Evolutionary conservation across 2,329 filamentous ascomycete species (phyloP).

Genomic region (Parastagonospora avenae): DNA sequence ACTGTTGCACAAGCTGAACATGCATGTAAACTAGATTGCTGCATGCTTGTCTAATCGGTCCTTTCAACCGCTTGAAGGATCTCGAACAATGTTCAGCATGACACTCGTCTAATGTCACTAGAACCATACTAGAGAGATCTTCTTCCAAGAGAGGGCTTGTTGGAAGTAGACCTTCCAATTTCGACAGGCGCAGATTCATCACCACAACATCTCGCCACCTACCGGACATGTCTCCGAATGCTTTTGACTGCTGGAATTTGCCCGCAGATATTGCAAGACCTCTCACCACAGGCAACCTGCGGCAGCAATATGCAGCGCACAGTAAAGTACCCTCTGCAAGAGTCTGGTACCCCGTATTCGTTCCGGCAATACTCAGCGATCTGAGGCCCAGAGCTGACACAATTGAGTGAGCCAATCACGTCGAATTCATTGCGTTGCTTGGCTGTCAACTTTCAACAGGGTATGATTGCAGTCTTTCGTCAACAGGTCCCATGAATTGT

Average conservation of each 20-base stretch:
- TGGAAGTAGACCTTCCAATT: too few species aligned
- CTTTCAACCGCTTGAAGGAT: constrained; percentile 3
- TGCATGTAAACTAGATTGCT: constrained; percentile 8
- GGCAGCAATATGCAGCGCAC: constrained; percentile 29
- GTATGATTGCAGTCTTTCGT: constrained; percentile 1
- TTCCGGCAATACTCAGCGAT: constrained; percentile 5
- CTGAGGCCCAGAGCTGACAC: constrained; percentile 6
- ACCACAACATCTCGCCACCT: too few species aligned
- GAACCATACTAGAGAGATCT: too few species aligned
- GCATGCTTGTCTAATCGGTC: constrained; percentile 4
- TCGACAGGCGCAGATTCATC: too few species aligned
- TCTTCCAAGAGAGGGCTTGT: too few species aligned
- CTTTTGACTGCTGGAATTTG: too few species aligned
- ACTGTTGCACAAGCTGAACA: background rate
- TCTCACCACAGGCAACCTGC: constrained; percentile 5
- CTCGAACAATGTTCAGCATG: background rate
- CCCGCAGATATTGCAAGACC: background rate
- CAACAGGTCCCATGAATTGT: constrained; percentile 8
- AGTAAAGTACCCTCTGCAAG: constrained; percentile 15
- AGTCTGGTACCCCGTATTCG: constrained; percentile 23
- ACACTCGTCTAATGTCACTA: too few species aligned
- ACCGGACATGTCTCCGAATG: too few species aligned
- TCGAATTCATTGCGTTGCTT: constrained; percentile 8
- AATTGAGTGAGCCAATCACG: constrained; percentile 19
- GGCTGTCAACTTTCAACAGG: constrained; percentile 28